Percentiles rank a stretch among this genome's conserved stretches.
Conservation (phyloP, 139 green algal genomes). For the Nannochloris sp. region DNA sequence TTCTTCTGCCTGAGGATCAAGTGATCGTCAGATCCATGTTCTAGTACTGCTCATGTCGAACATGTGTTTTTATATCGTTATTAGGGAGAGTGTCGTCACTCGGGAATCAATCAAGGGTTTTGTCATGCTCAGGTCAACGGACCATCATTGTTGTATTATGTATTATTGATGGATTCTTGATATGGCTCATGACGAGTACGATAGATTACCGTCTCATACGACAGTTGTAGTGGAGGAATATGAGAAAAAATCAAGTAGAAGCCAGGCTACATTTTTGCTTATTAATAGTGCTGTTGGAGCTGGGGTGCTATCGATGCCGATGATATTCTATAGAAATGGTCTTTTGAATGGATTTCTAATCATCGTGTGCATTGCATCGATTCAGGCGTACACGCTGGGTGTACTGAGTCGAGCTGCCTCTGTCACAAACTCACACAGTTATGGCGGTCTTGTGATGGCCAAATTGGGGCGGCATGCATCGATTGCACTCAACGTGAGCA, state of each 20-base stretch:
- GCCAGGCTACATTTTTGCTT: slow-evolving; percentile 2
- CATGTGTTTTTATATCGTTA: too few species aligned
- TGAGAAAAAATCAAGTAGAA: neutral
- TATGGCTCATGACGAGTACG: neutral
- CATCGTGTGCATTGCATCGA: slow-evolving; percentile 27
- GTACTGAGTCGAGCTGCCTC: slow-evolving; percentile 48
- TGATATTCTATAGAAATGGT: slow-evolving; percentile 53
- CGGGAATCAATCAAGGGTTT: too few species aligned
- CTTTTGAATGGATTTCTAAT: slow-evolving; percentile 44
- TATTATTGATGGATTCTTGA: too few species aligned
- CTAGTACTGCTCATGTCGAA: too few species aligned
- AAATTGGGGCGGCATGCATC: slow-evolving; percentile 47
- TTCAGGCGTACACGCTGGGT: slow-evolving; percentile 59
- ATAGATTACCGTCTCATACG: neutral
- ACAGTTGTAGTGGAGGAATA: slow-evolving; percentile 5
- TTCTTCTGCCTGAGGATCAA: too few species aligned
- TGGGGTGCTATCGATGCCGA: slow-evolving; percentile 62
- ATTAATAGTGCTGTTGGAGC: slow-evolving; percentile 44
- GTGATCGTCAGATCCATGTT: too few species aligned
- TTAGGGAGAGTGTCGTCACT: too few species aligned
- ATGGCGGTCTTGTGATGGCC: slow-evolving; percentile 25
- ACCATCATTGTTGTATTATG: too few species aligned
- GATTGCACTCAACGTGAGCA: slow-evolving; percentile 30
- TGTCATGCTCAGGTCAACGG: too few species aligned
- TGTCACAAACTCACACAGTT: slow-evolving; percentile 18